Conservation (phyloP, 2,329 filamentous ascomycete genomes). For the Domatiomyces globalis region DNA sequence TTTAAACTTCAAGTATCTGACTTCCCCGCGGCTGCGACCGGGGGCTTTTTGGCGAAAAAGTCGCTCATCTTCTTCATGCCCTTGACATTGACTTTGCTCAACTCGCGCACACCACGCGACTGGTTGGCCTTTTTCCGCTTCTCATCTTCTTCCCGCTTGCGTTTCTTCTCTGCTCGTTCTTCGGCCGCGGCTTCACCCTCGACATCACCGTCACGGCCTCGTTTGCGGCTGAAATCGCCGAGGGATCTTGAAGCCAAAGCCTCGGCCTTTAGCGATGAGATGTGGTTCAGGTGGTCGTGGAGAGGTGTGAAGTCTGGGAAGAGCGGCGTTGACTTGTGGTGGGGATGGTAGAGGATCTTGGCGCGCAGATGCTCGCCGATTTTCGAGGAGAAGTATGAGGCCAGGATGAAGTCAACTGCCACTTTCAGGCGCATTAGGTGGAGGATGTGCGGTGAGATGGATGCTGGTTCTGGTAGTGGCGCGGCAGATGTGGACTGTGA, state of each 20-base stretch:
- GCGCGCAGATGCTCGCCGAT: conserved; percentile 20
- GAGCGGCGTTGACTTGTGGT: conserved; percentile 34
- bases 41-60: conserved; percentile 62
- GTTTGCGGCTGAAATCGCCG: conserved; percentile 31
- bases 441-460: conserved; percentile 25
- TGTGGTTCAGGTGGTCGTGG: conserved; percentile 50
- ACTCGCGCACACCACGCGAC: conserved; percentile 60
- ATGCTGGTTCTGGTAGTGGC: conserved; percentile 21
- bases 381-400: conserved; percentile 33
- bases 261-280: conserved; percentile 56
- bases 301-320: conserved; percentile 64
- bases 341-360: conserved; percentile 15
- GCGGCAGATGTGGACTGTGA: conserved; percentile 4
- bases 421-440: conserved; percentile 36
- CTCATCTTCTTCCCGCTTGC: conserved; percentile 78
- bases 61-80: conserved; percentile 97
- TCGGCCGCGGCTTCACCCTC: conserved; percentile 28
- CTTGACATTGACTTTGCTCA: conserved; percentile 78
- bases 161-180: conserved; percentile 61
- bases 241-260: conserved; percentile 52
- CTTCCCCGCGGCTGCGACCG: too few relatives aligned
- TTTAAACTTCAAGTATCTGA: too few relatives aligned
- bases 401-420: conserved; percentile 36
- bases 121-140: conserved; percentile 62
- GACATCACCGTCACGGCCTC: conserved; percentile 22